These are phyloP conservation scores for Paspalum vaginatum DNA, from an alignment of 176 grass and related monocot species.

Conservation along the genomic window DNA sequence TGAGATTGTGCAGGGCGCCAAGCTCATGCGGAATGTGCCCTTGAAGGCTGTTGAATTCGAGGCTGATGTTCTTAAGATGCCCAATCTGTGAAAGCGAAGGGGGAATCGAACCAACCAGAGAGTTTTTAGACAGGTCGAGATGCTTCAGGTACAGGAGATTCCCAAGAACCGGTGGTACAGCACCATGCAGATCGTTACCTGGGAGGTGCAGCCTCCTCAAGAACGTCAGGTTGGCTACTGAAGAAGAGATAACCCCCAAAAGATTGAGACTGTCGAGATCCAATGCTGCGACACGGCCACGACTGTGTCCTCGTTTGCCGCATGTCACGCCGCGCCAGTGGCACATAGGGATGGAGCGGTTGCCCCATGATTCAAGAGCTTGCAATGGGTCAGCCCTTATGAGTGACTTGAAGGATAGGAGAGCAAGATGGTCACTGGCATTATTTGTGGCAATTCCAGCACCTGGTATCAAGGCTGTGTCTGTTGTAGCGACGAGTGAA, in stretches of 20 bases:
- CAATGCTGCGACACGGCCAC: slow-evolving; percentile 21
- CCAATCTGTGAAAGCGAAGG: slow-evolving; percentile 18
- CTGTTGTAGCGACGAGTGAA: neutral
- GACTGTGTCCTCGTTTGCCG: neutral
- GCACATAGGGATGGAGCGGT: slow-evolving; percentile 18
- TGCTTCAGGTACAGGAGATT: neutral
- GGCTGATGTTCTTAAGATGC: neutral
- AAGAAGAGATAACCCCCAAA: neutral
- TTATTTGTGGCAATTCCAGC: neutral
- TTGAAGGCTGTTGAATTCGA: neutral
- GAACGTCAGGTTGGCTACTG: slow-evolving; percentile 31
- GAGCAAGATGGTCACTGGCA: neutral
- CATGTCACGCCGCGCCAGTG: slow-evolving; percentile 29
- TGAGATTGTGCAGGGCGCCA: slow-evolving; percentile 3
- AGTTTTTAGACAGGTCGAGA: neutral
- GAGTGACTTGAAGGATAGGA: slow-evolving; percentile 14
- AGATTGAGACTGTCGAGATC: slow-evolving; percentile 4
- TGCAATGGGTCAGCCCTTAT: slow-evolving; percentile 1
- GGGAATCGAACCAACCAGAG: neutral
- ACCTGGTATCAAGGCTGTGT: neutral
- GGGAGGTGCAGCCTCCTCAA: slow-evolving; percentile 18
- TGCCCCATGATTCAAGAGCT: slow-evolving; percentile 12
- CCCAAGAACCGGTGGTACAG: neutral
- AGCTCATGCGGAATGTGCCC: slow-evolving; percentile 3
- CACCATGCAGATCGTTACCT: neutral